Percentiles rank a stretch among this genome's conserved stretches.
Evolutionary conservation across 1,284 basidiomycete species (phyloP).

Genomic region (Moesziomyces antarcticus): DNA sequence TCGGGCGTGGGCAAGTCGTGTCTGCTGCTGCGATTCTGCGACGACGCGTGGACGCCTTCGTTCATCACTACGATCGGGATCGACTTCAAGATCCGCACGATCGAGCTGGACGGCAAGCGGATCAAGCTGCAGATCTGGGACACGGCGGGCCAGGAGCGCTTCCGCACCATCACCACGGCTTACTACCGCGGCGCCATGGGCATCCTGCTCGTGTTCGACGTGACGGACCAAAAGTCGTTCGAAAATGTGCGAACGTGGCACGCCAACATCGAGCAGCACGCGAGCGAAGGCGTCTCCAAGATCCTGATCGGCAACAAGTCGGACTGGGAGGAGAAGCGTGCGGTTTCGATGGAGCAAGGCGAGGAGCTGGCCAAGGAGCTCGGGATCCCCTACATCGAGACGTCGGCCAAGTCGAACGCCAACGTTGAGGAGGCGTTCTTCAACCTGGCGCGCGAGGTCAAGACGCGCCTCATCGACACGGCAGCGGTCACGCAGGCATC

Average conservation of each 20-base stretch:
- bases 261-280: conserved; percentile 97
- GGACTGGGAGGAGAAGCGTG: conserved; percentile 97
- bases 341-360: conserved; percentile 83
- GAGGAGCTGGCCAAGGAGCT: conserved; percentile 82
- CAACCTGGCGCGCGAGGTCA: conserved; percentile 81
- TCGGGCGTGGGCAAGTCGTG: conserved; percentile 90
- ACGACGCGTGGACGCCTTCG: conserved; percentile 99
- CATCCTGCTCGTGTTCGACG: conserved; percentile 97
- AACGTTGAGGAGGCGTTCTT: conserved; percentile 99
- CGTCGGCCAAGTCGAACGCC: conserved; percentile 95
- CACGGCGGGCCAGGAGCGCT: conserved; percentile 98
- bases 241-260: conserved; percentile 99
- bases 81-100: conserved; percentile 80
- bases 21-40: conserved; percentile 96
- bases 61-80: conserved; percentile 98
- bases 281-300: conserved; percentile 98
- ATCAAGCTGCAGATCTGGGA: conserved; percentile 99
- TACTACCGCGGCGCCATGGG: conserved; percentile 99
- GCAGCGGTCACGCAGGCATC: conserved; percentile 43
- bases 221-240: conserved; percentile 97
- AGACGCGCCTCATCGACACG: conserved; percentile 89
- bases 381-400: conserved; percentile 96
- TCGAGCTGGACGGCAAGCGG: conserved; percentile 93
- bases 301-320: conserved; percentile 99
- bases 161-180: conserved; percentile 99